Conservation (phyloP, 495 filamentous ascomycete genomes). For the Lichenothelia convexa region DNA sequence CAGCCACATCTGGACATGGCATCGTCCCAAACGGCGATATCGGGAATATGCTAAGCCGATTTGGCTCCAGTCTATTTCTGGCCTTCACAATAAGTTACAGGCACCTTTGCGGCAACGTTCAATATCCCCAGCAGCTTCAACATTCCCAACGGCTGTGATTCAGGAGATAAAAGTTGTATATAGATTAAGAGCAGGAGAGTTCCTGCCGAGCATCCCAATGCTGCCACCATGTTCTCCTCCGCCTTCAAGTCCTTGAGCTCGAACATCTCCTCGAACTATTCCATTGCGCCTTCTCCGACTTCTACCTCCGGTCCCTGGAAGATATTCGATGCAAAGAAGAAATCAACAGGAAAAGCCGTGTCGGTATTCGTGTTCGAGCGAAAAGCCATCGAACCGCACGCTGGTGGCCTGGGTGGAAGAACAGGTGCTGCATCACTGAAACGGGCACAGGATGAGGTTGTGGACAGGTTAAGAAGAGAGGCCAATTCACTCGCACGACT, state of each 20-base stretch:
- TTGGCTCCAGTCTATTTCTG: too few relatives aligned
- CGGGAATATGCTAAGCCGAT: too few relatives aligned
- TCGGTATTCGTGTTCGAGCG: conserved; percentile 92
- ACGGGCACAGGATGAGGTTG: conserved; percentile 66
- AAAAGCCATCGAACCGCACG: conserved; percentile 59
- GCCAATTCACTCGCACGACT: conserved; percentile 70
- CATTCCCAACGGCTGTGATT: too few relatives aligned
- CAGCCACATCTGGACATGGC: too few relatives aligned
- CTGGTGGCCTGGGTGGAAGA: conserved; percentile 32
- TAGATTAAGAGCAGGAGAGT: too few relatives aligned
- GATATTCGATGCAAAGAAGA: conserved; percentile 93
- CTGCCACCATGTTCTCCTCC: conserved; percentile 61
- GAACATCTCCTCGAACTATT: conserved; percentile 83
- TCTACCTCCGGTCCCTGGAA: conserved; percentile 83
- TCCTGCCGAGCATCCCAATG: too few relatives aligned
- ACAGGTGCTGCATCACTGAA: conserved; percentile 52
- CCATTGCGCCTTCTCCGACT: conserved; percentile 46
- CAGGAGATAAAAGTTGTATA: too few relatives aligned
- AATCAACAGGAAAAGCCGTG: conserved; percentile 66
- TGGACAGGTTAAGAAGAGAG: conserved; percentile 80
- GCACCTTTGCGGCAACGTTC: too few relatives aligned
- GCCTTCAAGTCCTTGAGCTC: conserved; percentile 82
- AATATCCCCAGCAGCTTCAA: too few relatives aligned
- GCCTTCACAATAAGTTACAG: too few relatives aligned
- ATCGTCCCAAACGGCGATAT: too few relatives aligned